These are phyloP conservation scores for Candida alai DNA, from an alignment of 805 yeast species.

Conservation along the genomic window DNA sequence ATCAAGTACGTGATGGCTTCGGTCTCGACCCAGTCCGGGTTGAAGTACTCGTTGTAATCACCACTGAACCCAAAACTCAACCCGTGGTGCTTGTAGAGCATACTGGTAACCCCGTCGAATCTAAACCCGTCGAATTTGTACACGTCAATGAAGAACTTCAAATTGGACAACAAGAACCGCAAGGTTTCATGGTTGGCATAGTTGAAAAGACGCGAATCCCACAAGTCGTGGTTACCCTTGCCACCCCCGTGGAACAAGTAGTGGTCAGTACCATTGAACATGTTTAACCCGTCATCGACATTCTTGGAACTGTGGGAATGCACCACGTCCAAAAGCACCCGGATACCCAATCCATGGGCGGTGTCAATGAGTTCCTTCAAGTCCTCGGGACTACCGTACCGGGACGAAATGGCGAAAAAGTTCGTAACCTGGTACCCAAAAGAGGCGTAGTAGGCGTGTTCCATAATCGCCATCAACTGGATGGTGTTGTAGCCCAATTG, in stretches of 20 bases:
- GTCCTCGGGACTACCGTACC: constrained; percentile 95
- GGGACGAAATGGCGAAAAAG: constrained; percentile 84
- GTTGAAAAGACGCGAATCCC: constrained; percentile 96
- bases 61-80: constrained; percentile 88
- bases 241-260: constrained; percentile 93
- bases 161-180: constrained; percentile 77
- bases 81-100: constrained; percentile 92
- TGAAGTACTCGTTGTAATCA: constrained; percentile 86
- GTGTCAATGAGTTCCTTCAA: constrained; percentile 84
- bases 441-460: constrained; percentile 96
- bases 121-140: constrained; percentile 92
- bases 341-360: constrained; percentile 84
- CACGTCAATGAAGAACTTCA: constrained; percentile 78
- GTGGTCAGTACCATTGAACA: constrained; percentile 92
- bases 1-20: constrained; percentile 86
- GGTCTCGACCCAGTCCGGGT: constrained; percentile 72
- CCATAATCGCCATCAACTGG: constrained; percentile 98
- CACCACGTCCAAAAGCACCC: constrained; percentile 86
- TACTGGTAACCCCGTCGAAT: constrained; percentile 94
- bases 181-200: constrained; percentile 90
- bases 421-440: constrained; percentile 97
- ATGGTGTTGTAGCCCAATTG: constrained; percentile 87
- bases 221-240: constrained; percentile 82
- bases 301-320: constrained; percentile 96
- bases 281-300: constrained; percentile 88